Evolutionary conservation across 1,139 yeast genomes (phyloP).

Genomic region (Debaryomyces sp.): DNA sequence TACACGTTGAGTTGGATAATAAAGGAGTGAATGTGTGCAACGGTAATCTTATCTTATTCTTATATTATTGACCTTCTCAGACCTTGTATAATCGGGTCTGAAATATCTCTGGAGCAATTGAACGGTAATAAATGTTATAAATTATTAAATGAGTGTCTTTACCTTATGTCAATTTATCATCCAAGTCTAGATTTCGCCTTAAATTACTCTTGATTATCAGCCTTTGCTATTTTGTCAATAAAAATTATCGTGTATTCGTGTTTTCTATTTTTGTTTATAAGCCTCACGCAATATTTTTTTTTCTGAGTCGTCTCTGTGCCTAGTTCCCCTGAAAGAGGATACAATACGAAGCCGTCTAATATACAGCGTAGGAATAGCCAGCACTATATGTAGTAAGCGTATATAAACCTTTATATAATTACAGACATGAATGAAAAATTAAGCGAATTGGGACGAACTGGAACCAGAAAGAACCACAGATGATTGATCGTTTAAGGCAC

Average conservation of each 20-base stretch:
- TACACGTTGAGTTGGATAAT: slow-evolving; percentile 15
- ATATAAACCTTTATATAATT: neutral
- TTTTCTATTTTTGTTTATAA: slow-evolving; percentile 6
- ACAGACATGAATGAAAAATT: neutral
- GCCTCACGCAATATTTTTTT: slow-evolving; percentile 4
- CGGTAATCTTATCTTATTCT: slow-evolving; percentile 8
- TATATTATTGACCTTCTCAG: neutral
- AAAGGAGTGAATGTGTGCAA: slow-evolving; percentile 16
- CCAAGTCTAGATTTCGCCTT: neutral
- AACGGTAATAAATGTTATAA: neutral
- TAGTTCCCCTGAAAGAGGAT: neutral
- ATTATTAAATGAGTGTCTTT: neutral
- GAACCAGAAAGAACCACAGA: neutral
- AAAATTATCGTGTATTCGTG: slow-evolving; percentile 7
- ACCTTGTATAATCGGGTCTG: neutral
- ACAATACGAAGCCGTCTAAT: slow-evolving; percentile 1
- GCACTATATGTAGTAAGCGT: neutral
- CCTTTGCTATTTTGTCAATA: neutral
- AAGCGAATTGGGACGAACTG: neutral
- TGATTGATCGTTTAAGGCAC: neutral
- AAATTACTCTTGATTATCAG: neutral
- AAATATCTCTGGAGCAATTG: neutral
- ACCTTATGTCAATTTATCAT: neutral
- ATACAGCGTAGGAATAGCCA: neutral
- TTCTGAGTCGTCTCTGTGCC: neutral